Percentiles rank a stretch among this genome's conserved stretches.
Conservation (phyloP, 2,329 filamentous ascomycete genomes). For the Alternaria gaisen region DNA sequence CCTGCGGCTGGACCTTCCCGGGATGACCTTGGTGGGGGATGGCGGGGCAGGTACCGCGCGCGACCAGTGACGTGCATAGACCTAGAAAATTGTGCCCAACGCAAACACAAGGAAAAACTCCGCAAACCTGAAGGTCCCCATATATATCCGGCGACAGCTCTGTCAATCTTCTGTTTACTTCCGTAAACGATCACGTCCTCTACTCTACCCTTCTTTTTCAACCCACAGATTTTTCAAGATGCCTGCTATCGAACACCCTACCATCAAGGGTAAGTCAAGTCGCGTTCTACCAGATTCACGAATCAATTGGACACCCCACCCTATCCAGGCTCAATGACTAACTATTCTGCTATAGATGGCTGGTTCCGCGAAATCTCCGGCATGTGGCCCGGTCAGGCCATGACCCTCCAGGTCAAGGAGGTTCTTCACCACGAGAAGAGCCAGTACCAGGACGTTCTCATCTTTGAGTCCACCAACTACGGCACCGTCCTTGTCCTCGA, state of each 20-base stretch:
- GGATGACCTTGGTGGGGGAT: constrained; percentile 13
- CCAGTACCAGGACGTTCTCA: constrained; percentile 97
- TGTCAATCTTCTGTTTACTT: constrained; percentile 20
- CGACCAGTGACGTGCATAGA: constrained; percentile 35
- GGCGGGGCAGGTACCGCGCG: constrained; percentile 23
- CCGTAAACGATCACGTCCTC: constrained; percentile 12
- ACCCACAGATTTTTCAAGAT: constrained; percentile 56
- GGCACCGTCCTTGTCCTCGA: constrained; percentile 96
- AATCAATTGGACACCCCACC: neutral
- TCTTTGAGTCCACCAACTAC: constrained; percentile 98
- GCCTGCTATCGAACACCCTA: constrained; percentile 75
- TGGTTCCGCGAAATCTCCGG: constrained; percentile 99
- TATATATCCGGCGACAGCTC: constrained; percentile 30
- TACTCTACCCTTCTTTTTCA: constrained; percentile 6
- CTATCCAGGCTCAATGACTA: neutral
- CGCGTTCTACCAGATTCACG: neutral
- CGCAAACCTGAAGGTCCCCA: constrained; percentile 33
- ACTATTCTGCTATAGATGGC: constrained; percentile 74
- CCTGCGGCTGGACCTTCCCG: constrained; percentile 23
- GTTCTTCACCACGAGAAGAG: constrained; percentile 99
- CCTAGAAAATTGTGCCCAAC: constrained; percentile 22
- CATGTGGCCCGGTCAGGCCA: constrained; percentile 99
- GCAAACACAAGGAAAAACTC: constrained; percentile 22
- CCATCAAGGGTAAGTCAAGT: constrained; percentile 71
- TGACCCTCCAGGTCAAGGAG: constrained; percentile 91